Percentiles rank a stretch among this genome's conserved stretches.
Evolutionary conservation across 352 stramenopile genomes (phyloP).

Genomic region (Pythium sp.): DNA sequence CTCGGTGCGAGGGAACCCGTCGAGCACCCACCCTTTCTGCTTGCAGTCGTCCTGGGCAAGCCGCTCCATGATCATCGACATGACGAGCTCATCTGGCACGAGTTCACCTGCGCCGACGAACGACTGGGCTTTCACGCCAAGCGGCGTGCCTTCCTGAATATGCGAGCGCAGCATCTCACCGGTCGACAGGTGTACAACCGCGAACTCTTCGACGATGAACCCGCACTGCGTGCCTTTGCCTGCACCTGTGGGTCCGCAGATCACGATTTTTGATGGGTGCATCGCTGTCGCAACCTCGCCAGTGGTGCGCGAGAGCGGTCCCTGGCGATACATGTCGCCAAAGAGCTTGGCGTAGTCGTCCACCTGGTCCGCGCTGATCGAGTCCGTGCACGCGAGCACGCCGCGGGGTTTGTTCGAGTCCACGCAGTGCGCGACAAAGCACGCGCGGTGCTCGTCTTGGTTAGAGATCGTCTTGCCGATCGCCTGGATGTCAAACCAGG

Average conservation of each 20-base stretch:
- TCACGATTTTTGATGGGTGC: conserved; percentile 65
- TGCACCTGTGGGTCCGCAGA: conserved; percentile 89
- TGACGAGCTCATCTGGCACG: conserved; percentile 93
- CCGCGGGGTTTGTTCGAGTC: conserved; percentile 26
- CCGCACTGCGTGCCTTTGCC: conserved; percentile 97
- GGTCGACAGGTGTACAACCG: conserved; percentile 90
- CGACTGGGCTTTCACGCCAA: conserved; percentile 73
- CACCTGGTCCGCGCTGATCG: conserved; percentile 38
- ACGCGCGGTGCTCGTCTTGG: conserved; percentile 53
- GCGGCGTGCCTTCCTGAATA: conserved; percentile 59
- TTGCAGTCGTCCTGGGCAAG: conserved; percentile 86
- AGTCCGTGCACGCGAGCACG: conserved; percentile 49
- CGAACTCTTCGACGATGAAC: conserved; percentile 82
- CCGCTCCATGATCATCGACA: conserved; percentile 79
- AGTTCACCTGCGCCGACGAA: conserved; percentile 87
- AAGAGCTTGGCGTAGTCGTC: conserved; percentile 58
- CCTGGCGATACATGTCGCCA: conserved; percentile 55
- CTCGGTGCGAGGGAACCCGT: conserved; percentile 93
- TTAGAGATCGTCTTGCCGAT: conserved; percentile 29
- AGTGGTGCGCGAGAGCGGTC: conserved; percentile 16
- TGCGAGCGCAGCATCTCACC: conserved; percentile 91
- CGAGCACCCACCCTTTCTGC: conserved; percentile 89
- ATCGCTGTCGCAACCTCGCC: conserved; percentile 2
- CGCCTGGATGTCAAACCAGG: conserved; percentile 42
- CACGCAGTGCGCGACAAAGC: conserved; percentile 49